Base-by-base conservation (phyloP, 306 rosid species). In the Rosa chinensis region DNA sequence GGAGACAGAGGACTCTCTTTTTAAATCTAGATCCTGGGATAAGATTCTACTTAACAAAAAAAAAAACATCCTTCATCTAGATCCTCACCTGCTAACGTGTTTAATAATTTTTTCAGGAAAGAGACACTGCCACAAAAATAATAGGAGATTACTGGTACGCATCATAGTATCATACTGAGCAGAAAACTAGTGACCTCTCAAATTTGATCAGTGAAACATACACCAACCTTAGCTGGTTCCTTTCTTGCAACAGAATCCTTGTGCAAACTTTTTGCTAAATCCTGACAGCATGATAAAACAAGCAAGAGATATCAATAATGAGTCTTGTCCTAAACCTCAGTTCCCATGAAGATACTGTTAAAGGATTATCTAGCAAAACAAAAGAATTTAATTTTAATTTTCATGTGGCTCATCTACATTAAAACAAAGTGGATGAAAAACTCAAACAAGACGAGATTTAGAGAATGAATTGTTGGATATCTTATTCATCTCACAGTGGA, bases 41-140 rank as follows among this genome's bases (percentile, higher is more conserved):
- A 56, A 56, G 5, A 56, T 58, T 58, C 63, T 21, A 58, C 23
- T 58, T n/a, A 56, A 56, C 62, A 17, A 50, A 32, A 32, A 32
- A n/a, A 3, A 23, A 59, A 59, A 0, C 32, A 28, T 28, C 32
- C 37, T 23, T 59, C 10, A 32, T 5, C 40, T 14, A 14, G 43
- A 63, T 28, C 40, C 72, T 88, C 78, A 90, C 98, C 98, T 90
- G 79, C 75, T 81, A 50, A 87, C 77, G 76, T 73, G 79, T 76
- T 87, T 91, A 73, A 90, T 80, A 76, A 95, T 84, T 88, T 93
- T 88, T 70, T 72, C 90, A 61, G 98, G 92, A 85, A 95, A 95
- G 73, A 95, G 78, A 82, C 99, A 95, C 99, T 95, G 96, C 82
- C 76, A 72, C 77, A 71, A 21, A 70, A 53, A 79, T 37, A 35